Evolutionary conservation across 208 protist genomes (phyloP).

Genomic region (Crithidia expoeki): DNA sequence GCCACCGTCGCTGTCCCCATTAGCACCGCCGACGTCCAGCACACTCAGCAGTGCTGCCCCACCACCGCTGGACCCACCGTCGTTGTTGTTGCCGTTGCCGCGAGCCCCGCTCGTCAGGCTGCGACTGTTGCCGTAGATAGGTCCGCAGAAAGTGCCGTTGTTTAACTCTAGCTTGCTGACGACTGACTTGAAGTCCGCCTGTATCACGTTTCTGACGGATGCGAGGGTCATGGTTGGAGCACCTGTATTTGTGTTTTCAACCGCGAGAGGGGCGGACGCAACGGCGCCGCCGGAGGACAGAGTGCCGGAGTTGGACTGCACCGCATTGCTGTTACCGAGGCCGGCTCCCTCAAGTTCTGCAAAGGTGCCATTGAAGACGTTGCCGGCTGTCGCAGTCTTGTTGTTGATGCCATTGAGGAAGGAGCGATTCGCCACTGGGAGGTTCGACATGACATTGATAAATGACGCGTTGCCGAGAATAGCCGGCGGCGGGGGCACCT

Average conservation of each 20-base stretch:
- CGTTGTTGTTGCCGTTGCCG: background rate
- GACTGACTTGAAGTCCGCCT: slow-evolving; percentile 9
- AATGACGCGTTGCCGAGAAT: slow-evolving; percentile 32
- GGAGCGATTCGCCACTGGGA: slow-evolving; percentile 25
- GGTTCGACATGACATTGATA: slow-evolving; percentile 9
- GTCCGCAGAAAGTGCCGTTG: slow-evolving; percentile 7
- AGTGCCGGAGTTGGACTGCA: background rate
- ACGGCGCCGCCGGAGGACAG: background rate
- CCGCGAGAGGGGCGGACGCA: background rate
- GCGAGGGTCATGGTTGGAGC: background rate
- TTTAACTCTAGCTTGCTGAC: slow-evolving; percentile 18
- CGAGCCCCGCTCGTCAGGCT: background rate
- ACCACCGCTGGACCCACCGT: background rate
- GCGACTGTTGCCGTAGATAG: slow-evolving; percentile 13
- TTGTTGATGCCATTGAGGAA: slow-evolving; percentile 1
- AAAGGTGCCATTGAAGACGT: slow-evolving; percentile 11
- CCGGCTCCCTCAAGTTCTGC: background rate
- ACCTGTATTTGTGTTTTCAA: background rate
- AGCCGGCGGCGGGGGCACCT: slow-evolving; percentile 31
- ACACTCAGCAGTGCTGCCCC: slow-evolving; percentile 4
- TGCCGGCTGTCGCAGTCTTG: background rate
- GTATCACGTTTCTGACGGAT: background rate
- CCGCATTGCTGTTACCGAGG: background rate
- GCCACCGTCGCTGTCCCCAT: slow-evolving; percentile 37
- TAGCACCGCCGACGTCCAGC: slow-evolving; percentile 19